phyloP scores from a whole-genome alignment of 2,329 filamentous ascomycete genomes.

The Penicillium sp. region DNA sequence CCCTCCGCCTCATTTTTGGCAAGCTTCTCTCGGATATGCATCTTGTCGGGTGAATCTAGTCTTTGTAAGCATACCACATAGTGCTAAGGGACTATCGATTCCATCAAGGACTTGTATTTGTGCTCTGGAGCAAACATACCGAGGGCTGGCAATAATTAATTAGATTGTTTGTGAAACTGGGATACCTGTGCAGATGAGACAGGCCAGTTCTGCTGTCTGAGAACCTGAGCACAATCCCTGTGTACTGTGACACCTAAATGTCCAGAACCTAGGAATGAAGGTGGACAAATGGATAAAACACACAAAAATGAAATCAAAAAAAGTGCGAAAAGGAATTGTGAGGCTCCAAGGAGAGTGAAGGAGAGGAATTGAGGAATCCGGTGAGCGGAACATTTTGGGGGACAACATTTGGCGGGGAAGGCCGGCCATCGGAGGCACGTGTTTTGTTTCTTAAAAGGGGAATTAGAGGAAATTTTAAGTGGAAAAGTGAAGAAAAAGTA shows the following conservation, averaged over 20 bases:
- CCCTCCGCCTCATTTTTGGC: constrained; percentile 74
- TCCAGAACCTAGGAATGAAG: constrained; percentile 3
- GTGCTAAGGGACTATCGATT: neutral
- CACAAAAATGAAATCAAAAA: constrained; percentile 3
- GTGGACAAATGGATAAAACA: constrained; percentile 2
- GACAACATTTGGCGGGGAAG: constrained; percentile 23
- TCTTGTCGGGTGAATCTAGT: constrained; percentile 50
- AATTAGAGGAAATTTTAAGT: neutral
- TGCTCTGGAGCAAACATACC: constrained; percentile 2
- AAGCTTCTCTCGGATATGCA: constrained; percentile 96
- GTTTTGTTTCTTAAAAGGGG: constrained; percentile 16
- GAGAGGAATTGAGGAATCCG: constrained; percentile 12
- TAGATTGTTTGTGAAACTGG: constrained; percentile 13
- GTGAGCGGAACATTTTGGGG: constrained; percentile 14
- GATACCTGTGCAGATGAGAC: constrained; percentile 13
- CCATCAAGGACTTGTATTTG: neutral
- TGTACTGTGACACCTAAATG: constrained; percentile 13
- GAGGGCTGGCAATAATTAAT: neutral
- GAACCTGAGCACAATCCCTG: constrained; percentile 5
- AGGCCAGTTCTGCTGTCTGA: constrained; percentile 10
- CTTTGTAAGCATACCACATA: constrained; percentile 6
- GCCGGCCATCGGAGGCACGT: constrained; percentile 35
- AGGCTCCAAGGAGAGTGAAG: constrained; percentile 14
- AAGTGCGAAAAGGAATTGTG: constrained; percentile 6
- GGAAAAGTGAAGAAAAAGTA: neutral